Percentiles rank a stretch among this genome's conserved stretches.
These are phyloP conservation scores for Fusarium sp. DNA, from an alignment of 2,329 filamentous ascomycete genomes.

Conservation along the genomic window DNA sequence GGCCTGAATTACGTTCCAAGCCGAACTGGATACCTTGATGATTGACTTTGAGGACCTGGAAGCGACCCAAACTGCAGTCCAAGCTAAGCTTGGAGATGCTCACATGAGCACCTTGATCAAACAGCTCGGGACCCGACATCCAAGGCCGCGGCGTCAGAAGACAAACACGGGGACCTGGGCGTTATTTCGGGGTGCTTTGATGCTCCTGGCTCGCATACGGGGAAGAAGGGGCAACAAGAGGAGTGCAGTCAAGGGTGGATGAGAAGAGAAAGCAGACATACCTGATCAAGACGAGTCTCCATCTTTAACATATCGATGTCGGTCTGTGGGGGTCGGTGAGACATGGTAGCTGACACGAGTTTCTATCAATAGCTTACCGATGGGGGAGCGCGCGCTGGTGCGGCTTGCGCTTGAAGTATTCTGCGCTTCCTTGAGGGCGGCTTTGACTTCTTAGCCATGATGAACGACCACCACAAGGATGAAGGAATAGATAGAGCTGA, in stretches of 20 bases:
- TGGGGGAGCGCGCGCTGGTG: background rate
- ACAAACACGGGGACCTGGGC: background rate
- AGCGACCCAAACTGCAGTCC: conserved; percentile 7
- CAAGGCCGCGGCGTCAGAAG: background rate
- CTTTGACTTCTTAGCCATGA: background rate
- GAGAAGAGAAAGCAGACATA: conserved; percentile 29
- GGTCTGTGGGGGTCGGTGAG: background rate
- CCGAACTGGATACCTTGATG: background rate
- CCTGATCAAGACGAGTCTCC: background rate
- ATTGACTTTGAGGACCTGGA: background rate
- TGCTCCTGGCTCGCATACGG: conserved; percentile 4
- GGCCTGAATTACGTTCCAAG: too few species aligned
- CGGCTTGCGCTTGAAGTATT: background rate
- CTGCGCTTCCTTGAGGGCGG: background rate
- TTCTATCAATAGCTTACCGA: background rate
- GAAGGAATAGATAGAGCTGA: background rate
- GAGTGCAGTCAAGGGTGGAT: conserved; percentile 29
- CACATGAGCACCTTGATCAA: background rate
- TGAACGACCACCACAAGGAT: too few species aligned
- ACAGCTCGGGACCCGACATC: conserved; percentile 2
- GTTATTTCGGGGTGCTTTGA: background rate
- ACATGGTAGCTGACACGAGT: background rate
- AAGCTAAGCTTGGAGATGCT: conserved; percentile 17
- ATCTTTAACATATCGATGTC: background rate
- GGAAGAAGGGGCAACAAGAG: conserved; percentile 15